Conservation (phyloP, 441 rosid species). For the Biscutella laevigata region DNA sequence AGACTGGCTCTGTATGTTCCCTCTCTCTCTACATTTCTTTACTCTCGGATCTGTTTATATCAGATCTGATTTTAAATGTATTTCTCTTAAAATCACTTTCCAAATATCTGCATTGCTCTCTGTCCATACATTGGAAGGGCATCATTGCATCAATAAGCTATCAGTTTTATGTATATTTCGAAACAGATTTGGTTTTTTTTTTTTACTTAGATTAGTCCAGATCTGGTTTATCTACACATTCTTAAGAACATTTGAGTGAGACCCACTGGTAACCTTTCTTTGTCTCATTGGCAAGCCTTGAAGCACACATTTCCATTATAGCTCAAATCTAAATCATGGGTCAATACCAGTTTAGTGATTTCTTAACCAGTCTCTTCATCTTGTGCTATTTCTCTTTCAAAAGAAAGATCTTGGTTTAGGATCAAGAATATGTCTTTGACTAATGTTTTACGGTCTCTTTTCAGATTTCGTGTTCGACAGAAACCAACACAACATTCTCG, state of each 20-base stretch:
- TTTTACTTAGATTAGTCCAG: neutral
- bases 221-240: constrained; percentile 1
- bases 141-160: too few relatives aligned
- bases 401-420: neutral
- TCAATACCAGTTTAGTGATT: neutral
- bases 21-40: constrained; percentile 1
- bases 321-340: constrained; percentile 1
- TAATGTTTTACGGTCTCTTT: constrained; percentile 1
- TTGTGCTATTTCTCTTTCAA: neutral
- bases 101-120: neutral
- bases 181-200: neutral
- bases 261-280: too few relatives aligned
- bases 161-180: neutral
- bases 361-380: neutral
- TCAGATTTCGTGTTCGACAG: constrained; percentile 81
- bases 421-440: neutral
- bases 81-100: constrained; percentile 1
- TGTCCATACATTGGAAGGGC: too few relatives aligned
- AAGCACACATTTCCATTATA: neutral
- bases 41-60: neutral
- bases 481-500: constrained; percentile 73
- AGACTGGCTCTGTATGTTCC: constrained; percentile 80
- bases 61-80: constrained; percentile 15
- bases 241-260: neutral
- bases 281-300: too few relatives aligned